These are phyloP conservation scores for Penicillium turbatum DNA, from an alignment of 495 filamentous ascomycete species.

Conservation along the genomic window DNA sequence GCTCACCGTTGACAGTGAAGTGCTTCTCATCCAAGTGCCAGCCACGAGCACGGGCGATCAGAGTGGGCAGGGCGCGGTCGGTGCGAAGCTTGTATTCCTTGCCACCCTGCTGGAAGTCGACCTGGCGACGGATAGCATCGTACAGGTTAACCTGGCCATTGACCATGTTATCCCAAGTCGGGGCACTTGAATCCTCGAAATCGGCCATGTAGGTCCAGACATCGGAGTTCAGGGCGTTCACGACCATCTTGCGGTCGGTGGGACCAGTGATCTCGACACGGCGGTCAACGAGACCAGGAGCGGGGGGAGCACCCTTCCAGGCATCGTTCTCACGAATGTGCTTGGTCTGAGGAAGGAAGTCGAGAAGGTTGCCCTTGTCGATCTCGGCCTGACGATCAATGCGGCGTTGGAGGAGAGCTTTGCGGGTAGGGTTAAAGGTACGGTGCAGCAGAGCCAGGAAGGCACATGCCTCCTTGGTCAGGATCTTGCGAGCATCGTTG, in stretches of 20 bases:
- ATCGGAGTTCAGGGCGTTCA: slow-evolving; percentile 94
- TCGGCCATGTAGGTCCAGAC: slow-evolving; percentile 99
- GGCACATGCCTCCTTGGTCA: slow-evolving; percentile 83
- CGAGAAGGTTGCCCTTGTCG: slow-evolving; percentile 84
- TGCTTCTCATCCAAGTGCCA: slow-evolving; percentile 99
- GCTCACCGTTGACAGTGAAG: slow-evolving; percentile 91
- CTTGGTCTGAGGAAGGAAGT: slow-evolving; percentile 95
- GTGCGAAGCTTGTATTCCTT: slow-evolving; percentile 98
- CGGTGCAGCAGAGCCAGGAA: slow-evolving; percentile 94
- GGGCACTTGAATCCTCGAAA: slow-evolving; percentile 96
- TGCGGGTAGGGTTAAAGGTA: slow-evolving; percentile 87
- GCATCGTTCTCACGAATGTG: slow-evolving; percentile 91
- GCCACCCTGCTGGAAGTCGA: slow-evolving; percentile 92
- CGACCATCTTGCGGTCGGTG: slow-evolving; percentile 98
- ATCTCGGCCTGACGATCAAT: slow-evolving; percentile 87
- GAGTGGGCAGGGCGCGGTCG: slow-evolving; percentile 71
- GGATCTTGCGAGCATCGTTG: slow-evolving; percentile 80
- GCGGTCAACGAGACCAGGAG: slow-evolving; percentile 88
- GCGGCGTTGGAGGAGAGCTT: slow-evolving; percentile 82
- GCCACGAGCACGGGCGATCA: slow-evolving; percentile 83
- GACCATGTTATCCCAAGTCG: slow-evolving; percentile 99
- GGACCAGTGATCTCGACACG: slow-evolving; percentile 99
- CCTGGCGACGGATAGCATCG: slow-evolving; percentile 88
- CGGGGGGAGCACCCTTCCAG: slow-evolving; percentile 92
- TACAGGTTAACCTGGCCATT: slow-evolving; percentile 98